Evolutionary conservation across 306 rosid species (phyloP).

Genomic region (Cyclanthera cordifolia): DNA sequence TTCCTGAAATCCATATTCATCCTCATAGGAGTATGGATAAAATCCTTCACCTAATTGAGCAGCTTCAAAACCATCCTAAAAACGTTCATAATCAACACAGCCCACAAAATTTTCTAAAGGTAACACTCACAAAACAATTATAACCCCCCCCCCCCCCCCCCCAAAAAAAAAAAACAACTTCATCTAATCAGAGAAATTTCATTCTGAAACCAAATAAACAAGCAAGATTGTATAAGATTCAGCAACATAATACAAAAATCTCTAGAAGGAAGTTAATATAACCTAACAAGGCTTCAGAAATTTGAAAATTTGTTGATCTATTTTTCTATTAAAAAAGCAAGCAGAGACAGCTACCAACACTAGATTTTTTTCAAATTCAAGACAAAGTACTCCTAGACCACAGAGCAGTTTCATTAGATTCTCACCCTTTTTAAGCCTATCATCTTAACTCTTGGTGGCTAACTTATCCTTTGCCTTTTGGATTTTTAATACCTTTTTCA

Average conservation of each 20-base stretch:
- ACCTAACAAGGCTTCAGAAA: background rate
- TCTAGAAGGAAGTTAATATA: background rate
- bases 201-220: background rate
- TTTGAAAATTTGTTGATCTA: background rate
- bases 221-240: background rate
- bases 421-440: background rate
- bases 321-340: background rate
- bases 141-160: too few species aligned
- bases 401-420: background rate
- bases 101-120: too few species aligned
- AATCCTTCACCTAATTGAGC: too few species aligned
- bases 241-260: background rate
- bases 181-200: background rate
- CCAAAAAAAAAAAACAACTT: too few species aligned
- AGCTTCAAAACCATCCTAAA: too few species aligned
- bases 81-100: too few species aligned
- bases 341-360: conserved; percentile 3
- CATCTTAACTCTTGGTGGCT: conserved; percentile 20
- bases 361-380: conserved; percentile 21
- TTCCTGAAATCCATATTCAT: too few species aligned
- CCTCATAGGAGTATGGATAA: too few species aligned
- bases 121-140: too few species aligned
- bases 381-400: conserved; percentile 28
- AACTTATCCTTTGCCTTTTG: conserved; percentile 3
- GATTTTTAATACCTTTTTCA: conserved; percentile 8